These are phyloP conservation scores for Pisolithus sp. DNA, from an alignment of 768 basidiomycete genomes.

Conservation along the genomic window DNA sequence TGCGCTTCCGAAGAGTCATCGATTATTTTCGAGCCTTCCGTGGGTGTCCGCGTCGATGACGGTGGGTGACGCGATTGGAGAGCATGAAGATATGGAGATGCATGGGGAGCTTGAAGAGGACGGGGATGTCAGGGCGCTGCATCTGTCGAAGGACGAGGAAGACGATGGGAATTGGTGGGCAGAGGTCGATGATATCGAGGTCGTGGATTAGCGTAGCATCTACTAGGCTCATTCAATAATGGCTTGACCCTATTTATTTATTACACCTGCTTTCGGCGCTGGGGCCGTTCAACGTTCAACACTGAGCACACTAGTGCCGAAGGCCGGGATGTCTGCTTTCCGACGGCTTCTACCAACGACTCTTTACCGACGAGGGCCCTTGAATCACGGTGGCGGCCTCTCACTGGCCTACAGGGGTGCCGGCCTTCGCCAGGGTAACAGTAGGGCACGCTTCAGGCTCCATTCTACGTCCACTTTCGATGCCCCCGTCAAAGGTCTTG, in stretches of 20 bases:
- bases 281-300: no score
- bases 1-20: slow-evolving; percentile 29
- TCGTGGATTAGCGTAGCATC: slow-evolving; percentile 18
- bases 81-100: slow-evolving; percentile 23
- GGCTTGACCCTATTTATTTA: no score
- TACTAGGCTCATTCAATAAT: not conserved
- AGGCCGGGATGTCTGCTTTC: no score
- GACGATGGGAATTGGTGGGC: slow-evolving; percentile 44
- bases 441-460: not conserved
- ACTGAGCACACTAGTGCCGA: no score
- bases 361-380: no score
- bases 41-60: slow-evolving; percentile 31
- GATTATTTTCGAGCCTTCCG: slow-evolving; percentile 45
- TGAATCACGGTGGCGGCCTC: not conserved
- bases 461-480: slow-evolving; percentile 9
- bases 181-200: slow-evolving; percentile 56
- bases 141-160: slow-evolving; percentile 20
- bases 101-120: slow-evolving; percentile 24
- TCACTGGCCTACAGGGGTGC: not conserved
- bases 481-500: slow-evolving; percentile 1
- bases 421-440: not conserved
- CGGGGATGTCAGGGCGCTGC: slow-evolving; percentile 25
- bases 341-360: no score
- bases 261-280: no score
- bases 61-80: slow-evolving; percentile 19